A percentile compares a stretch with the other conserved stretches of the same genome.
Evolutionary conservation across 2,329 filamentous ascomycete species (phyloP).

Genomic region (Xylaria sp.): DNA sequence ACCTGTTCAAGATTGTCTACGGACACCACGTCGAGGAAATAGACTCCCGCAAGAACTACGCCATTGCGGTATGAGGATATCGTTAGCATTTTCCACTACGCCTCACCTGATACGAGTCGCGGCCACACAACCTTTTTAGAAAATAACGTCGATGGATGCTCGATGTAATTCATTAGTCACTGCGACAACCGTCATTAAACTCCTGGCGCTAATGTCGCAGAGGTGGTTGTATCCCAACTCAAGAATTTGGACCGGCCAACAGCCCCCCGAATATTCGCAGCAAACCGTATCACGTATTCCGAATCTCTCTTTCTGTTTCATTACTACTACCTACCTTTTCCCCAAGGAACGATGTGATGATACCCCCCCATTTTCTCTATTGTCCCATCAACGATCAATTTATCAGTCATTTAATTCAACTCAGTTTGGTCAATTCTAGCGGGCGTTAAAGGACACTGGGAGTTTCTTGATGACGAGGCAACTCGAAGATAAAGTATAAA

Average conservation of each 20-base stretch:
- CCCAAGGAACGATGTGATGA: constrained; percentile 15
- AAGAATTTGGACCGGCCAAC: background rate
- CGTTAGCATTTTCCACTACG: background rate
- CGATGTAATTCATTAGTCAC: background rate
- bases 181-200: background rate
- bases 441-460: constrained; percentile 12
- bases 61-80: constrained; percentile 57
- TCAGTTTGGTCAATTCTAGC: background rate
- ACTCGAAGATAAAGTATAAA: constrained; percentile 8
- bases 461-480: background rate
- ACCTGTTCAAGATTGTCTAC: constrained; percentile 84
- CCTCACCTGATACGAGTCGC: background rate
- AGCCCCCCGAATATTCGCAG: background rate
- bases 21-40: constrained; percentile 83
- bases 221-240: no score
- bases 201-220: no score
- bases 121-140: no score
- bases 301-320: background rate
- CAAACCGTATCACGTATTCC: background rate
- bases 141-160: background rate
- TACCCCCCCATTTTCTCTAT: constrained; percentile 26
- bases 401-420: background rate
- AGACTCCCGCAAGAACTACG: constrained; percentile 67
- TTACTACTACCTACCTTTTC: background rate
- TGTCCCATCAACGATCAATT: background rate